Conservation (phyloP, 805 yeast species). For the Nakazawaea wickerhamii region DNA sequence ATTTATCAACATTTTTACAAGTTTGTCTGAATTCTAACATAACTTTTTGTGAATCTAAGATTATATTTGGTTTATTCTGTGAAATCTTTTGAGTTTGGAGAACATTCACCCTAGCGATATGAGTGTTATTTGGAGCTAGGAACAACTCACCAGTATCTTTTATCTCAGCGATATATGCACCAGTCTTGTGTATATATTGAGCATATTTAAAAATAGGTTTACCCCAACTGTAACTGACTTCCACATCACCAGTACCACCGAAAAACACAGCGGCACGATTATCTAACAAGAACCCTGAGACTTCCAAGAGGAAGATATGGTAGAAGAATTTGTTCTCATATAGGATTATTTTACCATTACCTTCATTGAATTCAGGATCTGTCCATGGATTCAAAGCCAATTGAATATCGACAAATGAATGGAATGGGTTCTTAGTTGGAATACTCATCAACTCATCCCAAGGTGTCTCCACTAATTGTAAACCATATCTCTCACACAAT, state of each 20-base stretch:
- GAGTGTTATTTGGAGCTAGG: slow-evolving; percentile 83
- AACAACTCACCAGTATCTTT: slow-evolving; percentile 73
- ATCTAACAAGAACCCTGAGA: slow-evolving; percentile 74
- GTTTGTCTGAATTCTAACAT: slow-evolving; percentile 63
- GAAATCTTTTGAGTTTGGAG: slow-evolving; percentile 14
- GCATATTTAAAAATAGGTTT: slow-evolving; percentile 73
- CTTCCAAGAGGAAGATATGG: slow-evolving; percentile 67
- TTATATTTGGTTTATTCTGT: slow-evolving; percentile 17
- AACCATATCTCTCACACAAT: slow-evolving; percentile 79
- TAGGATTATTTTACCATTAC: slow-evolving; percentile 31
- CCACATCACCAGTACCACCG: slow-evolving; percentile 34
- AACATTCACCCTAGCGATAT: slow-evolving; percentile 66
- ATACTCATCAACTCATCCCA: slow-evolving; percentile 80
- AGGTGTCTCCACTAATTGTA: slow-evolving; percentile 80
- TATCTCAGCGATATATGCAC: slow-evolving; percentile 84
- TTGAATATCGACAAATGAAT: slow-evolving; percentile 68
- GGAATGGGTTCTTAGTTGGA: slow-evolving; percentile 79
- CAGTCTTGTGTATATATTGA: slow-evolving; percentile 86
- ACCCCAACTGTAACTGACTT: slow-evolving; percentile 90
- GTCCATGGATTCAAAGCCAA: slow-evolving; percentile 69
- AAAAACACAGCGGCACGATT: slow-evolving; percentile 68
- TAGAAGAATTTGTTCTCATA: slow-evolving; percentile 59
- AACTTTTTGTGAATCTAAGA: slow-evolving; percentile 65
- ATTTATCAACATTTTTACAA: slow-evolving; percentile 46
- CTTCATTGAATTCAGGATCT: slow-evolving; percentile 45